These are phyloP conservation scores for Mycosphaerelloides madeirae DNA, from an alignment of 2,329 filamentous ascomycete species.

Conservation along the genomic window DNA sequence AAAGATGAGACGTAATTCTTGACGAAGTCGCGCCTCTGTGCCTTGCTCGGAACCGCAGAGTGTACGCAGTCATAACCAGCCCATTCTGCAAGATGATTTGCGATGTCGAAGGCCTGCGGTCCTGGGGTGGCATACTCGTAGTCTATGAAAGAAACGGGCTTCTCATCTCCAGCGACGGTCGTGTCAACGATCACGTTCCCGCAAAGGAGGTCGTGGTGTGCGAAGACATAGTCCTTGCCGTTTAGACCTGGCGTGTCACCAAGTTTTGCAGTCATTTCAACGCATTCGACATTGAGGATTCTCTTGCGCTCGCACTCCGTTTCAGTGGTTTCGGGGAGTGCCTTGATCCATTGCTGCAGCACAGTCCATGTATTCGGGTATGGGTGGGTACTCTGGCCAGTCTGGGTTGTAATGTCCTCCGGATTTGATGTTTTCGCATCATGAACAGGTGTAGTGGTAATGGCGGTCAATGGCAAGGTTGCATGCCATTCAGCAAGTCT, in stretches of 20 bases:
- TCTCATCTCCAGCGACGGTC: constrained; percentile 24
- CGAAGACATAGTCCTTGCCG: constrained; percentile 76
- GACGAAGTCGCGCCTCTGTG: constrained; percentile 75
- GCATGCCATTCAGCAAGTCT: constrained; percentile 93
- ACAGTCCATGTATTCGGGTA: constrained; percentile 91
- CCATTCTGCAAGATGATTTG: constrained; percentile 99
- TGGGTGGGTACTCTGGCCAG: constrained; percentile 54
- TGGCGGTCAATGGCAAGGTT: constrained; percentile 52
- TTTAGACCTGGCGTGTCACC: constrained; percentile 74
- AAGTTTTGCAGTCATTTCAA: constrained; percentile 63
- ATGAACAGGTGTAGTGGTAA: constrained; percentile 36
- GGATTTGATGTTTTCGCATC: constrained; percentile 13
- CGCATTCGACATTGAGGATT: constrained; percentile 68
- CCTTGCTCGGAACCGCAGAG: constrained; percentile 69
- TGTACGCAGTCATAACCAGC: constrained; percentile 95
- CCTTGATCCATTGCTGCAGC: constrained; percentile 91
- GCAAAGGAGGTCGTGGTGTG: constrained; percentile 91
- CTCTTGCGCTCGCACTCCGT: constrained; percentile 63
- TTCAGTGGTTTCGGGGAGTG: constrained; percentile 69
- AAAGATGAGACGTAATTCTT: constrained; percentile 77
- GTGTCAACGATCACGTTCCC: constrained; percentile 86
- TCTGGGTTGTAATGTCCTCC: constrained; percentile 14
- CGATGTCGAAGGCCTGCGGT: constrained; percentile 90
- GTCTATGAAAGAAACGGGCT: constrained; percentile 78
- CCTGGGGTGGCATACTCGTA: constrained; percentile 97